Conservation (phyloP, 768 basidiomycete species). For the Podaxis sp. region DNA sequence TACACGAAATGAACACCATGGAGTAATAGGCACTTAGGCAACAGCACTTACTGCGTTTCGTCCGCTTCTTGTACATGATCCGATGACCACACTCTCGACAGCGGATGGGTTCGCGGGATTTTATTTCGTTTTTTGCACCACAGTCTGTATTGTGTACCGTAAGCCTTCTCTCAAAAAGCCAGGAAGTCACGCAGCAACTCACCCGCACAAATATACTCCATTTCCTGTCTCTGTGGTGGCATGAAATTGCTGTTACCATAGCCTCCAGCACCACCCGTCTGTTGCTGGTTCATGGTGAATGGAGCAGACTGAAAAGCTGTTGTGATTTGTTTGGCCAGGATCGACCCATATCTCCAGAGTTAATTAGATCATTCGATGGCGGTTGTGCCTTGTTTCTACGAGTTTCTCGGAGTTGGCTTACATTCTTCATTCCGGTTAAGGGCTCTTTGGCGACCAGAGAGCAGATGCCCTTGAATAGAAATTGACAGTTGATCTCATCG, state of each 20-base stretch:
- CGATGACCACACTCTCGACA: conserved; percentile 97
- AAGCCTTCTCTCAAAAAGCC: not conserved
- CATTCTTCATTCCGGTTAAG: not conserved
- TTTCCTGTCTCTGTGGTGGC: conserved; percentile 52
- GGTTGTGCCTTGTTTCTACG: conserved; percentile 3
- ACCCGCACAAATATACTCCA: conserved; percentile 91
- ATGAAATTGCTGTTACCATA: conserved; percentile 28
- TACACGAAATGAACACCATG: conserved; percentile 27
- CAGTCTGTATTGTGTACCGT: conserved; percentile 61
- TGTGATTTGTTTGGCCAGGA: conserved; percentile 11
- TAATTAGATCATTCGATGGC: not conserved
- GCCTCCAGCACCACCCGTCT: conserved; percentile 15
- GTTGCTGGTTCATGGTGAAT: conserved; percentile 30
- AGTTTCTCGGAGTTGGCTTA: not conserved
- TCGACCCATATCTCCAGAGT: not conserved
- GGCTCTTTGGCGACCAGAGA: conserved; percentile 14
- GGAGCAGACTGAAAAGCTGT: conserved; percentile 15
- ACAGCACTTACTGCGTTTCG: conserved; percentile 76
- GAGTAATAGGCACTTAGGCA: not conserved
- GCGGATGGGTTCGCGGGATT: conserved; percentile 88
- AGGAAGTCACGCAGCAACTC: conserved; percentile 21
- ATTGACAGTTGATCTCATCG: conserved; percentile 19
- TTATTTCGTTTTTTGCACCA: conserved; percentile 89
- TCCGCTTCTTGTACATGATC: conserved; percentile 98
- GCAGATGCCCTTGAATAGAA: conserved; percentile 11